These are phyloP conservation scores for Amanita exitialis DNA, from an alignment of 768 basidiomycete species.

Conservation along the genomic window DNA sequence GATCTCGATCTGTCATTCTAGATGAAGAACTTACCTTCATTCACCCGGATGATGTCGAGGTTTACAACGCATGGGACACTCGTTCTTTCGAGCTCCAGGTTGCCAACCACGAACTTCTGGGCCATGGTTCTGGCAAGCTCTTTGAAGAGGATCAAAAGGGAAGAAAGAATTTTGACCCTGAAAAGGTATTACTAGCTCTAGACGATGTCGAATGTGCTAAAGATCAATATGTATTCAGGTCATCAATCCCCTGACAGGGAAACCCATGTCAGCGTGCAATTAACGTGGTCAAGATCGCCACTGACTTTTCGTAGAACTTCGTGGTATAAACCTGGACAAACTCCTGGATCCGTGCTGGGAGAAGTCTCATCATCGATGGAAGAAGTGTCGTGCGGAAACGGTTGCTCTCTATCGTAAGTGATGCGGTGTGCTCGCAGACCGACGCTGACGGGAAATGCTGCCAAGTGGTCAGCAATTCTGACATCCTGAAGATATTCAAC, in stretches of 20 bases:
- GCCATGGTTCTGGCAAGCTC: conserved; percentile 78
- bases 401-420: conserved; percentile 71
- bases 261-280: conserved; percentile 35
- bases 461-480: conserved; percentile 61
- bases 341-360: conserved; percentile 71
- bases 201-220: background rate
- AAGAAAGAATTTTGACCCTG: conserved; percentile 71
- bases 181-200: conserved; percentile 28
- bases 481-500: conserved; percentile 75
- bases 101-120: conserved; percentile 83
- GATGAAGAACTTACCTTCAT: conserved; percentile 78
- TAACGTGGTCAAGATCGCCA: background rate
- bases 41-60: conserved; percentile 62
- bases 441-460: background rate
- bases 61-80: conserved; percentile 73
- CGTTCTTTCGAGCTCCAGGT: conserved; percentile 82
- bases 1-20: conserved; percentile 15
- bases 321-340: conserved; percentile 88
- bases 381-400: conserved; percentile 86
- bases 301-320: conserved; percentile 36
- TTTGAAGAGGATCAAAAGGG: conserved; percentile 73
- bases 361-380: conserved; percentile 88
- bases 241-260: conserved; percentile 73
- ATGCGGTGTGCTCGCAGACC: background rate
- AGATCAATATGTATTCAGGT: conserved; percentile 29